These are phyloP conservation scores for Paecilomyces sp. DNA, from an alignment of 2,329 filamentous ascomycete species.

Conservation along the genomic window DNA sequence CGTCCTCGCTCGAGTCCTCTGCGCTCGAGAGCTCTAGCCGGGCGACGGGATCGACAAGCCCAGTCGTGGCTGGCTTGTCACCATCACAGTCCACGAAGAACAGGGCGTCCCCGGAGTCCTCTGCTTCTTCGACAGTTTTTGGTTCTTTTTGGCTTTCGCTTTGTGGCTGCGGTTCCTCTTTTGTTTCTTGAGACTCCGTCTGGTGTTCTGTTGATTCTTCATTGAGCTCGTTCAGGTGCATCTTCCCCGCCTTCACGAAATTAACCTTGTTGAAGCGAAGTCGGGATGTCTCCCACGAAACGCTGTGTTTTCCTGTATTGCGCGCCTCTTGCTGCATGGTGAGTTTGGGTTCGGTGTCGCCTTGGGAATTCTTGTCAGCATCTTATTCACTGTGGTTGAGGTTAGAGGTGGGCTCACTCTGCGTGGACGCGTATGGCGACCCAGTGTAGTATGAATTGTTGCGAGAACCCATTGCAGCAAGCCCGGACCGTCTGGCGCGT, in stretches of 20 bases:
- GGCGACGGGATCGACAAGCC: conserved; percentile 20
- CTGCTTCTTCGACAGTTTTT: conserved; percentile 1
- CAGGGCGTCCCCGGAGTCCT: not conserved
- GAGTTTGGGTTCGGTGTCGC: conserved; percentile 15
- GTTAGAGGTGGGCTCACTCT: not conserved
- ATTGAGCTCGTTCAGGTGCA: conserved; percentile 30
- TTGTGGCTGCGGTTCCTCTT: not conserved
- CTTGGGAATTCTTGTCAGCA: conserved; percentile 1
- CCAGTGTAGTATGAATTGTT: conserved; percentile 5
- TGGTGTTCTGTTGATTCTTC: not conserved
- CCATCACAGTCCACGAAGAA: conserved; percentile 32
- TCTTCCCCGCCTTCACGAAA: conserved; percentile 55
- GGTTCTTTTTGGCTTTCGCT: not conserved
- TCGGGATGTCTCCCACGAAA: conserved; percentile 41
- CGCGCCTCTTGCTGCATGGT: conserved; percentile 53
- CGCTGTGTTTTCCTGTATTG: conserved; percentile 47
- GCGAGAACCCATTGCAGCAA: not conserved
- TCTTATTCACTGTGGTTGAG: not conserved
- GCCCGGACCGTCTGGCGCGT: conserved; percentile 9
- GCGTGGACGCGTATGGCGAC: conserved; percentile 6
- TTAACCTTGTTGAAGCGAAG: conserved; percentile 50
- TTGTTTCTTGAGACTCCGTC: not conserved
- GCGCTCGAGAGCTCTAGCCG: conserved; percentile 27
- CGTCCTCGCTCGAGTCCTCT: conserved; percentile 63
- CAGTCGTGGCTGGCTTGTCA: conserved; percentile 17